These are phyloP conservation scores for Penicillium macrosclerotiorum DNA, from an alignment of 495 filamentous ascomycete species.

Conservation along the genomic window DNA sequence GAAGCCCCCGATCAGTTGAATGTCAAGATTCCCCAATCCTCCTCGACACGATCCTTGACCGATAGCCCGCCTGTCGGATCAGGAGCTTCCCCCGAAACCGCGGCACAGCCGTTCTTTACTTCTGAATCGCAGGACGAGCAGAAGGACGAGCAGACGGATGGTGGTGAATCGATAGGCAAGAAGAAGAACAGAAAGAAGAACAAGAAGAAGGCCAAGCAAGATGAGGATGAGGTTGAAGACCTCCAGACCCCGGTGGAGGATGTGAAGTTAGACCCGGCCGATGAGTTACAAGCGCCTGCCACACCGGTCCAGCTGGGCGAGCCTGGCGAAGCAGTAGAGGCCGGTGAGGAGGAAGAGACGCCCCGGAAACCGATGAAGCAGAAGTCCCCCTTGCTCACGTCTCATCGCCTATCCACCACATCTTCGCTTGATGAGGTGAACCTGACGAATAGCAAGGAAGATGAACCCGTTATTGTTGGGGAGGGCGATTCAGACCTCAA, in stretches of 20 bases:
- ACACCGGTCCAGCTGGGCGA: conserved; percentile 20
- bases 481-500: conserved; percentile 22
- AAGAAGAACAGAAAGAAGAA: conserved; percentile 24
- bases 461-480: conserved; percentile 30
- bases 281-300: conserved; percentile 16
- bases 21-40: conserved; percentile 34
- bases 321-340: conserved; percentile 5
- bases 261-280: conserved; percentile 6
- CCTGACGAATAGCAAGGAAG: conserved; percentile 54
- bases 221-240: conserved; percentile 6
- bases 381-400: conserved; percentile 57
- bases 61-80: conserved; percentile 45
- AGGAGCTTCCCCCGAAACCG: conserved; percentile 33
- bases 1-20: conserved; percentile 47
- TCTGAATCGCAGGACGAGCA: conserved; percentile 31
- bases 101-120: conserved; percentile 35
- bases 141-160: conserved; percentile 13
- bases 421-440: conserved; percentile 68
- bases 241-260: conserved; percentile 4
- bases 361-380: conserved; percentile 32
- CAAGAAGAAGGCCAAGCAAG: conserved; percentile 21
- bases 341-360: conserved; percentile 30
- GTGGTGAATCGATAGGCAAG: conserved; percentile 3
- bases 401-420: conserved; percentile 60
- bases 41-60: conserved; percentile 47